Evolutionary conservation across 2,329 filamentous ascomycete genomes (phyloP).

Genomic region (Aspergillus pseudoglaucus): DNA sequence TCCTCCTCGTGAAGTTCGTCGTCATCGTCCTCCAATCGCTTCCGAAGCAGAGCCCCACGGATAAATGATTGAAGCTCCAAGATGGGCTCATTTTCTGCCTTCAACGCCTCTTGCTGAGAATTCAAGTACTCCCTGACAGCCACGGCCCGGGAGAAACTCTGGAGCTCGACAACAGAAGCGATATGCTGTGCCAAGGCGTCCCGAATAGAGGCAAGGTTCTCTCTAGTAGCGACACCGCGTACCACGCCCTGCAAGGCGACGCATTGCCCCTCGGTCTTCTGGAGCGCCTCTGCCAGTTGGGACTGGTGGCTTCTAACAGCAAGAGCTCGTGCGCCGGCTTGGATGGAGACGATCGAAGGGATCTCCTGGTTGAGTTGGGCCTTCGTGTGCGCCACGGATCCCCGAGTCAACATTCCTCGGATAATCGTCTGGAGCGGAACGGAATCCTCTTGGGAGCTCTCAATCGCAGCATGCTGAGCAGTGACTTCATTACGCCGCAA

Average conservation of each 20-base stretch:
- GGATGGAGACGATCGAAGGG: slow-evolving; percentile 26
- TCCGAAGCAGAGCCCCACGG: slow-evolving; percentile 36
- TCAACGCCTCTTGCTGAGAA: slow-evolving; percentile 33
- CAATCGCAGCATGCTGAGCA: slow-evolving; percentile 28
- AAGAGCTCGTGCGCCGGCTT: slow-evolving; percentile 30
- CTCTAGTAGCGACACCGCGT: slow-evolving; percentile 33
- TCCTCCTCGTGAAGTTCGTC: slow-evolving; percentile 26
- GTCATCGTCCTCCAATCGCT: slow-evolving; percentile 23
- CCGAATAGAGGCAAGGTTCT: slow-evolving; percentile 19
- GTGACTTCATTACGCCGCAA: slow-evolving; percentile 48
- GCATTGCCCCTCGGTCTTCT: slow-evolving; percentile 36
- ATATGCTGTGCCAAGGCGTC: slow-evolving; percentile 23
- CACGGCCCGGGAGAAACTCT: slow-evolving; percentile 28
- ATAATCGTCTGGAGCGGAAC: slow-evolving; percentile 51
- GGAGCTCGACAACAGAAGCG: slow-evolving; percentile 23
- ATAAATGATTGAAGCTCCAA: slow-evolving; percentile 47
- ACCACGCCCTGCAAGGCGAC: slow-evolving; percentile 40
- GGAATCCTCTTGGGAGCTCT: slow-evolving; percentile 47
- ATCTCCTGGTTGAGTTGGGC: slow-evolving; percentile 20
- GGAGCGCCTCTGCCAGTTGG: slow-evolving; percentile 36
- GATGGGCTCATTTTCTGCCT: slow-evolving; percentile 38
- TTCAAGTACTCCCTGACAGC: slow-evolving; percentile 26
- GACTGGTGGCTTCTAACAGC: slow-evolving; percentile 34
- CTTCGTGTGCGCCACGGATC: slow-evolving; percentile 19
- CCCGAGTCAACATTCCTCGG: slow-evolving; percentile 50